Evolutionary conservation across 805 yeast genomes (phyloP).

Genomic region (Yarrowia yakushimensis): DNA sequence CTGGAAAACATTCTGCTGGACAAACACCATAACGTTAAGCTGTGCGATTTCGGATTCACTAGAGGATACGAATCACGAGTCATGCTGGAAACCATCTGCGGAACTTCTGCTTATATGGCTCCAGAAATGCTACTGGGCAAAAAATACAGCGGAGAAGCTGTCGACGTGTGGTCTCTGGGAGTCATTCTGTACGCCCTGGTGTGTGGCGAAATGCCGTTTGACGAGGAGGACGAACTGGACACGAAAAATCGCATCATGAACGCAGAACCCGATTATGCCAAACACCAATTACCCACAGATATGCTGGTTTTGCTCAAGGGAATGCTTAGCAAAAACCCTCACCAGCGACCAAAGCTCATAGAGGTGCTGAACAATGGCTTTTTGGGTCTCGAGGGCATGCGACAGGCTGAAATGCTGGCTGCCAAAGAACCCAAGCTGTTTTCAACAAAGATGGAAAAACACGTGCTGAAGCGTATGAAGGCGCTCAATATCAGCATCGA

Average conservation of each 20-base stretch:
- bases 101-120: conserved; percentile 95
- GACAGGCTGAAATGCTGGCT: conserved; percentile 42
- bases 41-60: conserved; percentile 93
- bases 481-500: conserved; percentile 64
- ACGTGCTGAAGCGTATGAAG: conserved; percentile 55
- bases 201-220: conserved; percentile 88
- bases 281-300: conserved; percentile 36
- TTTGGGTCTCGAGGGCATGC: conserved; percentile 46
- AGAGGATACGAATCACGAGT: conserved; percentile 62
- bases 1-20: conserved; percentile 77
- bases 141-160: conserved; percentile 70
- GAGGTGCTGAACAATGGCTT: conserved; percentile 53
- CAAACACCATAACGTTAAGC: conserved; percentile 72
- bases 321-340: conserved; percentile 65
- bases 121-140: conserved; percentile 75
- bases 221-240: conserved; percentile 65
- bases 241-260: conserved; percentile 53
- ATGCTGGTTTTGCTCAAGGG: conserved; percentile 49
- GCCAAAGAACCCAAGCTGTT: conserved; percentile 45
- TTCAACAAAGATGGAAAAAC: conserved; percentile 58
- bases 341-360: conserved; percentile 53
- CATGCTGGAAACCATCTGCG: conserved; percentile 79
- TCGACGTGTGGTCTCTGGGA: conserved; percentile 92
- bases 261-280: conserved; percentile 38
- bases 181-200: conserved; percentile 80